A percentile compares a stretch with the other conserved stretches of the same genome.
These are phyloP conservation scores for Colletotrichum gloeosporioides DNA, from an alignment of 2,329 filamentous ascomycete species.

Conservation along the genomic window DNA sequence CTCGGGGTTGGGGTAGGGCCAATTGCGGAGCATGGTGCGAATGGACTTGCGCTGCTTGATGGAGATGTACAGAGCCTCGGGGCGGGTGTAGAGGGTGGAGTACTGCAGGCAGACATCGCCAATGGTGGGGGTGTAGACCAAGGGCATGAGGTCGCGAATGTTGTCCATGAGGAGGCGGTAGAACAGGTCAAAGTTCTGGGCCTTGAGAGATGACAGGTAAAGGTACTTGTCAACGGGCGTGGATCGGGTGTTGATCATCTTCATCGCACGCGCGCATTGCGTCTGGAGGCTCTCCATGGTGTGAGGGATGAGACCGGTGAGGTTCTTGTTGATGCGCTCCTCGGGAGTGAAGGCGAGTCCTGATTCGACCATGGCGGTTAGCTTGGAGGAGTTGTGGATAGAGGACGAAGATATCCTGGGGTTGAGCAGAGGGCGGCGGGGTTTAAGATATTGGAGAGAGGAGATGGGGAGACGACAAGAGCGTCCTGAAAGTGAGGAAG, in stretches of 20 bases:
- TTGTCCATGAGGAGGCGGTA: slow-evolving; percentile 83
- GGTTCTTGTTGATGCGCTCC: slow-evolving; percentile 67
- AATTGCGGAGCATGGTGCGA: slow-evolving; percentile 87
- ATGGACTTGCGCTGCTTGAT: slow-evolving; percentile 94
- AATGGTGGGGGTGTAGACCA: slow-evolving; percentile 89
- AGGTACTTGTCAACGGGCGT: slow-evolving; percentile 83
- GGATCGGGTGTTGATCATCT: slow-evolving; percentile 73
- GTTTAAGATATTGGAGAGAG: not conserved
- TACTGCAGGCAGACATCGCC: slow-evolving; percentile 97
- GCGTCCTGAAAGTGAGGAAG: slow-evolving; percentile 16
- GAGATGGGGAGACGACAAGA: slow-evolving; percentile 18
- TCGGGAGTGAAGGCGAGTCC: slow-evolving; percentile 70
- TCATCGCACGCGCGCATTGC: slow-evolving; percentile 71
- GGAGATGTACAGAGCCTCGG: slow-evolving; percentile 95
- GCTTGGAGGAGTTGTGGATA: slow-evolving; percentile 10
- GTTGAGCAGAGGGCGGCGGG: not conserved
- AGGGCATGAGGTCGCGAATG: slow-evolving; percentile 77
- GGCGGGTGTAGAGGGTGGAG: slow-evolving; percentile 93
- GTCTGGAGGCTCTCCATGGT: slow-evolving; percentile 65
- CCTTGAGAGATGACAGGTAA: slow-evolving; percentile 78
- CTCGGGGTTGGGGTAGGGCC: slow-evolving; percentile 87
- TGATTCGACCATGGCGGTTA: slow-evolving; percentile 33
- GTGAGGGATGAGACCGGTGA: slow-evolving; percentile 70
- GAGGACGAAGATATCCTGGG: not conserved
- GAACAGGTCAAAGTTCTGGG: slow-evolving; percentile 80